Base-by-base conservation (phyloP, 257 asterid genomes). In the Penstemon newberryi region DNA sequence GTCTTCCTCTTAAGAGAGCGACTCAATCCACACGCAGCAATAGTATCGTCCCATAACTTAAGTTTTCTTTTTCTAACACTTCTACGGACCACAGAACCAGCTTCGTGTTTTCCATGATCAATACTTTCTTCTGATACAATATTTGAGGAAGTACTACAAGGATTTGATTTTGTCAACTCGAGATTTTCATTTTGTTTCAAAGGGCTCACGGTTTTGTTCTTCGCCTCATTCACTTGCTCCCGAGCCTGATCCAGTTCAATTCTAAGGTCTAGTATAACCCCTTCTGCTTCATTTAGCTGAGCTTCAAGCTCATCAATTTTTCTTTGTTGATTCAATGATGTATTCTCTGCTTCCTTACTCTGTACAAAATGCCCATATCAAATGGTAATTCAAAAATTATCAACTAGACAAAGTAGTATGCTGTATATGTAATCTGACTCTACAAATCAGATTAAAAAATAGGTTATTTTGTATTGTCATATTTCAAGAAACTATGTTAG, bases 211-310 rank as follows among this genome's bases (percentile, higher is more conserved):
- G 70, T 60, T 73, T 73, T 77, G n/a, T 63, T 73, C 79, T 77
- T 86, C 19, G 58, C 67, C 73, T 65, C 70, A 7, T 75, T 65
- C 56, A 87, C 71, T 67, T 81, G 84, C 63, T 82, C 81, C 74
- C 76, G 72, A n/a, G 77, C 80, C 69, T 71, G 57, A 57, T 54
- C 63, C 65, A 91, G 70, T 80, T 91, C 91, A 8, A 69, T 89
- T 59, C 95, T 78, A 25, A 86, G 96, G 77, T 86, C 90, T 56
- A 91, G 13, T 70, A 91, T 84, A 67, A 88, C 58, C 51, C 82
- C 89, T 83, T 91, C 97, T 11, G 96, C 90, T 88, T 88, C 97
- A 72, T 86, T 82, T 49, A 88, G 84, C 81, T 89, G 97, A 67
- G 79, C 76, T 69, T 88, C 96, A 56, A 90, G 86, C 83, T 79